phyloP scores from a whole-genome alignment of 2,329 filamentous ascomycete genomes.

The Periconia sp. region DNA sequence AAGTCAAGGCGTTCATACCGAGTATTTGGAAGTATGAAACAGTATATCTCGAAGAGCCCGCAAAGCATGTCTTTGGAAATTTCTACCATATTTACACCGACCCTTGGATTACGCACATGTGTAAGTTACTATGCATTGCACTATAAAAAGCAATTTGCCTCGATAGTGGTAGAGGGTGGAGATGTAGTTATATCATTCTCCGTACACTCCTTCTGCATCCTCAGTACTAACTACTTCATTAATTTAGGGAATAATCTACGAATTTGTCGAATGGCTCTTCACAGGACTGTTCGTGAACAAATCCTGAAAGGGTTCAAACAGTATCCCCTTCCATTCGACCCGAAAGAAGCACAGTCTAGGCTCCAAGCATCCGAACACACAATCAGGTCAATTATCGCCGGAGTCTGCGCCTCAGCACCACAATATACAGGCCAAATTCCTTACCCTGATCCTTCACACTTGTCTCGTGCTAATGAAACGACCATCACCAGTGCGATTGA shows the following conservation, averaged over 20 bases:
- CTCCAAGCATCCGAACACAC: slow-evolving; percentile 19
- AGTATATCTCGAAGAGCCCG: slow-evolving; percentile 18
- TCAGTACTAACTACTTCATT: no score
- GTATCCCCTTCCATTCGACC: slow-evolving; percentile 19
- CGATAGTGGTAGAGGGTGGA: no score
- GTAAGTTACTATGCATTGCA: no score
- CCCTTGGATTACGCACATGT: slow-evolving; percentile 38
- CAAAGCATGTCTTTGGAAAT: slow-evolving; percentile 22
- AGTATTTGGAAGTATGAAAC: slow-evolving; percentile 31
- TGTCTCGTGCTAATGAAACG: no score
- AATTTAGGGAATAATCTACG: slow-evolving; percentile 40
- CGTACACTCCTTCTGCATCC: no score
- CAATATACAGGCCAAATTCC: slow-evolving; percentile 37
- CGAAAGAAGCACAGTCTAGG: slow-evolving; percentile 11
- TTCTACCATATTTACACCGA: slow-evolving; percentile 38
- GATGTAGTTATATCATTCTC: no score
- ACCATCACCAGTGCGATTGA: slow-evolving; percentile 4
- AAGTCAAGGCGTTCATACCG: slow-evolving; percentile 26
- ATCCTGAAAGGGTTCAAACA: slow-evolving; percentile 20
- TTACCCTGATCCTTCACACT: slow-evolving; percentile 27
- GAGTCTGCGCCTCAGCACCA: slow-evolving; percentile 31
- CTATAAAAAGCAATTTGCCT: no score
- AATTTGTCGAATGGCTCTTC: slow-evolving; percentile 28
- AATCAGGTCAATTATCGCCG: slow-evolving; percentile 15
- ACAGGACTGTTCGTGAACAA: slow-evolving; percentile 25